phyloP scores from a whole-genome alignment of 2,329 filamentous ascomycete species.

The Alternaria triticina region DNA sequence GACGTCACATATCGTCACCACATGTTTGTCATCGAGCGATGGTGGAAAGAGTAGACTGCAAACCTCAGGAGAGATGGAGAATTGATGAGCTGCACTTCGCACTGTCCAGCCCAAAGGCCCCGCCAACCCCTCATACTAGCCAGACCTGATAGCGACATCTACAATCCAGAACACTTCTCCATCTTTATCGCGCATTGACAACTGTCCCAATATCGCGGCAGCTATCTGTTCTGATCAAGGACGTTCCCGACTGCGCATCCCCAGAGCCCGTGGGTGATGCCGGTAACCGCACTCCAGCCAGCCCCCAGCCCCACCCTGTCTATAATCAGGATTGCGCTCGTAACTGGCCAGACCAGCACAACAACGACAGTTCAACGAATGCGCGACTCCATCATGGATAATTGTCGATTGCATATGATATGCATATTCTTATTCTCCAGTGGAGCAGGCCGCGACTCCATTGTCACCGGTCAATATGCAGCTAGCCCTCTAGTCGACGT shows the following conservation, averaged over 20 bases:
- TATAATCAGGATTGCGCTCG: background rate
- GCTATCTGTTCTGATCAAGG: slow-evolving; percentile 1
- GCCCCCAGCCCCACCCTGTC: background rate
- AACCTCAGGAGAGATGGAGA: background rate
- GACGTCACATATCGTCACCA: background rate
- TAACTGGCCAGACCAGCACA: background rate
- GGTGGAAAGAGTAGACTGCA: background rate
- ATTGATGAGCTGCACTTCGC: background rate
- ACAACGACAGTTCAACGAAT: slow-evolving; percentile 1
- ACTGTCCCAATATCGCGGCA: slow-evolving; percentile 4
- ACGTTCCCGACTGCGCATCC: background rate
- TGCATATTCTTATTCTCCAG: slow-evolving; percentile 13
- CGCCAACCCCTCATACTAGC: slow-evolving; percentile 4
- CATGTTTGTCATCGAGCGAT: background rate
- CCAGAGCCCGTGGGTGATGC: background rate
- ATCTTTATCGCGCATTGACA: slow-evolving; percentile 10
- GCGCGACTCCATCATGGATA: background rate
- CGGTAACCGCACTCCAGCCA: slow-evolving; percentile 4
- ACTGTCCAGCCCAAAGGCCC: slow-evolving; percentile 4
- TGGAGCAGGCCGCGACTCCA: slow-evolving; percentile 32
- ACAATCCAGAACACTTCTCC: slow-evolving; percentile 11
- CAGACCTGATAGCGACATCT: background rate
- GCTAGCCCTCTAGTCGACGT: slow-evolving; percentile 16
- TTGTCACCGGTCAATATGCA: slow-evolving; percentile 21
- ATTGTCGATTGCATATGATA: slow-evolving; percentile 1